Evolutionary conservation across 164 flowering plant genomes (phyloP), one percentile per base, ranked within the genome.

Genomic region (Litsea cubeba): DNA sequence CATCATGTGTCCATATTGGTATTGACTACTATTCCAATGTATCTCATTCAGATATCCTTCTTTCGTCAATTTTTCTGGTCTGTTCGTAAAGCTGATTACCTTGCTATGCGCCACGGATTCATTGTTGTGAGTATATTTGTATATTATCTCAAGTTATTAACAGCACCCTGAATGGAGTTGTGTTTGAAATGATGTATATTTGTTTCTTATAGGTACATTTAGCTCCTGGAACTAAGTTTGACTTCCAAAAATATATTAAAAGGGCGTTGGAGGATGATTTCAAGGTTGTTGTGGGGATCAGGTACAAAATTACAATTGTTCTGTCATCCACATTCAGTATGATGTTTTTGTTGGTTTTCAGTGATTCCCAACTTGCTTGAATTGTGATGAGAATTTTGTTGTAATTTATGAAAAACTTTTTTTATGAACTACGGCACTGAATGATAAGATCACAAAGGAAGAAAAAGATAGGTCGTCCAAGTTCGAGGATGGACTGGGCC

Each of bases 101-200:
- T 95, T 83, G 84, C 99, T 22, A 68, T 95, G 85, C 93, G 99
- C 51, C 88, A 95, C 80, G 99, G 97, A 40, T 95, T 95, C 80
- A 88, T 95, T 57, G 70, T 71, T 8, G 89, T 88, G 73, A 79
- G 81, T 77, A 30, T 32, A 66, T 11, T 5, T 28, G 69, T 1
- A 54, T 54, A 46, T 49, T 22, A 28, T 26, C 30, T 12, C 65
- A 2, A 68, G 35, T 5, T 49, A 67, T 67, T 17, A 26, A 28
- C 54, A 3, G 67, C 11, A 28, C 32, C 2, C 25, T 26, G 12
- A 32, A 18, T 35, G 28, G 3, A 68, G 23, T 58, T 63, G 5
- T 57, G 2, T 72, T 58, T 76, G 25, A 62, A 51, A 11, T 67
- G 35, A 57, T 68, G 73, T 46, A 26, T 46, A 0, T 51, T 71